Evolutionary conservation across 2,329 filamentous ascomycete genomes (phyloP).

Genomic region (Chaetomium globosum): DNA sequence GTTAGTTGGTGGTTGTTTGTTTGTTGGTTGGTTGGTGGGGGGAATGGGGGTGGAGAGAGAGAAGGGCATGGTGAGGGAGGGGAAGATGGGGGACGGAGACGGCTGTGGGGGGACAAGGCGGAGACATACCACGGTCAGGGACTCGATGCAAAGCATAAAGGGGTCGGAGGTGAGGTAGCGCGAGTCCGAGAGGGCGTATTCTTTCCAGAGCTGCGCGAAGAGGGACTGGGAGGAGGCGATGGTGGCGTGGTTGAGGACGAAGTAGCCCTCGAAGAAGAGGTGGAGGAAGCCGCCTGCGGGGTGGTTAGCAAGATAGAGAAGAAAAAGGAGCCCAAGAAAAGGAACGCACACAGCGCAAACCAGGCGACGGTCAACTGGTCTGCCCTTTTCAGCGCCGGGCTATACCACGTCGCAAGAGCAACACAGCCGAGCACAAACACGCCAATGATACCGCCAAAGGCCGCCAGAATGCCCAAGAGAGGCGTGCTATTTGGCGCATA

Average conservation of each 20-base stretch:
- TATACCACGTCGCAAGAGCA: slow-evolving; percentile 39
- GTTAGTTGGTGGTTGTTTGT: not conserved
- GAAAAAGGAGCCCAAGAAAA: not conserved
- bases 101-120: not conserved
- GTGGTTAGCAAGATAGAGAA: slow-evolving; percentile 20
- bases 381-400: slow-evolving; percentile 41
- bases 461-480: slow-evolving; percentile 44
- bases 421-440: slow-evolving; percentile 43
- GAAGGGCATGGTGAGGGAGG: not conserved
- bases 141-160: slow-evolving; percentile 87
- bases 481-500: slow-evolving; percentile 52
- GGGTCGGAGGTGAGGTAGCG: slow-evolving; percentile 80
- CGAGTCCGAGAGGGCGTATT: slow-evolving; percentile 85
- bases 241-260: slow-evolving; percentile 66
- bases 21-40: not conserved
- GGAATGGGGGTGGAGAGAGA: slow-evolving; percentile 29
- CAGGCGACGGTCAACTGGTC: slow-evolving; percentile 54
- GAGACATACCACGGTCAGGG: slow-evolving; percentile 69
- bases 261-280: slow-evolving; percentile 83
- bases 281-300: slow-evolving; percentile 68
- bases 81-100: not conserved
- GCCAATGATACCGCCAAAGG: slow-evolving; percentile 45
- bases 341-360: slow-evolving; percentile 57
- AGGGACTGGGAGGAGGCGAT: slow-evolving; percentile 71
- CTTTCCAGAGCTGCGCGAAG: slow-evolving; percentile 88